Percentiles rank a stretch among this genome's conserved stretches.
Conservation (phyloP, 1,139 yeast genomes). For the Yamadazyma mexicana region DNA sequence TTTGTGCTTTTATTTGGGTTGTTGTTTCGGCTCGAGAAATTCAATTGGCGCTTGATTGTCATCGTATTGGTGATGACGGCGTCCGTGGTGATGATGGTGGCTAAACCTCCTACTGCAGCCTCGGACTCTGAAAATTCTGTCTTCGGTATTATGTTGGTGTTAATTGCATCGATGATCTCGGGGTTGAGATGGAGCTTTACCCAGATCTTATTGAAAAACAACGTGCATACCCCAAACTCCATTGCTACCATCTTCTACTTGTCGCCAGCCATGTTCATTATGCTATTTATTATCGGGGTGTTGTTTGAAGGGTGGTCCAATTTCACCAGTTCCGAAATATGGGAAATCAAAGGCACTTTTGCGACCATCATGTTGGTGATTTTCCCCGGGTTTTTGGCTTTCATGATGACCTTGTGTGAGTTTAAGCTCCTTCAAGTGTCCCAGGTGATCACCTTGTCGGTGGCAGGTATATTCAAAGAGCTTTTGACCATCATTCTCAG, state of each 20-base stretch:
- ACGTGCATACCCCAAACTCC: slow-evolving; percentile 66
- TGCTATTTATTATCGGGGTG: slow-evolving; percentile 61
- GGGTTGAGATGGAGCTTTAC: slow-evolving; percentile 96
- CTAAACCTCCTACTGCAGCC: slow-evolving; percentile 28
- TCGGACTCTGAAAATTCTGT: slow-evolving; percentile 20
- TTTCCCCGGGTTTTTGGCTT: slow-evolving; percentile 85
- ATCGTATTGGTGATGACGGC: slow-evolving; percentile 77
- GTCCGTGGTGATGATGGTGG: slow-evolving; percentile 89
- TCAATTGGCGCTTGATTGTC: slow-evolving; percentile 61
- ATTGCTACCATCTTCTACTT: slow-evolving; percentile 79
- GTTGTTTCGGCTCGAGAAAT: slow-evolving; percentile 70
- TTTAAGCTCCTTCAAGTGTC: slow-evolving; percentile 80
- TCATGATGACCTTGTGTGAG: slow-evolving; percentile 87
- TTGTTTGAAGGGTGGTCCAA: slow-evolving; percentile 63
- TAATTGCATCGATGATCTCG: slow-evolving; percentile 76
- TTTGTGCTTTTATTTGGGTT: slow-evolving; percentile 89
- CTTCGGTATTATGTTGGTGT: slow-evolving; percentile 69
- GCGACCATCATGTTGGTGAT: slow-evolving; percentile 59
- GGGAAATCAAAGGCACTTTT: slow-evolving; percentile 58
- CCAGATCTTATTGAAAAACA: slow-evolving; percentile 69
- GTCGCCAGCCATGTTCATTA: slow-evolving; percentile 77
- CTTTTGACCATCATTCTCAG: slow-evolving; percentile 76
- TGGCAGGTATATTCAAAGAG: slow-evolving; percentile 93
- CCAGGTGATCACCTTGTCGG: slow-evolving; percentile 79
- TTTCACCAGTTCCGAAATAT: slow-evolving; percentile 55